Evolutionary conservation across 2,329 filamentous ascomycete species (phyloP).

Genomic region (Trichoderma sp.): DNA sequence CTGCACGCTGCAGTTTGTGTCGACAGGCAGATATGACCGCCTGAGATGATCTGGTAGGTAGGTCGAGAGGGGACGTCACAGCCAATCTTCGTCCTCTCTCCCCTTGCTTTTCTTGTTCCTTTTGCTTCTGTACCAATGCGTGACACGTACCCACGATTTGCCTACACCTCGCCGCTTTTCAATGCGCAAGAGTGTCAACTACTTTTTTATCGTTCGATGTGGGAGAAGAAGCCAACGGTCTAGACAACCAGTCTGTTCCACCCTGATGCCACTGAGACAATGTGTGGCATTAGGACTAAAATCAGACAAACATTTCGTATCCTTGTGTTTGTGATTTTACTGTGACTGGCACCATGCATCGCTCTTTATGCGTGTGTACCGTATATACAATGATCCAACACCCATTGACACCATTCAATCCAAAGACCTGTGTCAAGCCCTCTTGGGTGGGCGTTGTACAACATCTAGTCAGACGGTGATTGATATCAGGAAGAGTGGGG

Average conservation of each 20-base stretch:
- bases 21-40: conserved; percentile 6
- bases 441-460: neutral
- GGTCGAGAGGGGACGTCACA: neutral
- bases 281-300: conserved; percentile 66
- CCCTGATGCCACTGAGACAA: conserved; percentile 59
- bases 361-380: neutral
- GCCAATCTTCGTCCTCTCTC: neutral
- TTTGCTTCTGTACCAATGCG: neutral
- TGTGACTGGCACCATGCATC: neutral
- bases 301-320: conserved; percentile 58
- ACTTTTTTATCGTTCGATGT: conserved; percentile 60
- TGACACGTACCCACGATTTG: conserved; percentile 54
- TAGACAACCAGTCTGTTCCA: conserved; percentile 70
- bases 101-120: neutral
- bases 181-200: conserved; percentile 63
- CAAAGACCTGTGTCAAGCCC: neutral
- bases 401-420: conserved; percentile 5
- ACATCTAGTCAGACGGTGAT: neutral
- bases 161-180: conserved; percentile 61
- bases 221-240: conserved; percentile 64
- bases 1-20: conserved; percentile 16
- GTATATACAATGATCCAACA: neutral
- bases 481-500: neutral
- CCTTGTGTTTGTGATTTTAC: neutral
- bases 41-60: conserved; percentile 5